Base-by-base conservation (phyloP, 225 moss, liverwort and hornwort genomes). In the Lunularia cruciata region DNA sequence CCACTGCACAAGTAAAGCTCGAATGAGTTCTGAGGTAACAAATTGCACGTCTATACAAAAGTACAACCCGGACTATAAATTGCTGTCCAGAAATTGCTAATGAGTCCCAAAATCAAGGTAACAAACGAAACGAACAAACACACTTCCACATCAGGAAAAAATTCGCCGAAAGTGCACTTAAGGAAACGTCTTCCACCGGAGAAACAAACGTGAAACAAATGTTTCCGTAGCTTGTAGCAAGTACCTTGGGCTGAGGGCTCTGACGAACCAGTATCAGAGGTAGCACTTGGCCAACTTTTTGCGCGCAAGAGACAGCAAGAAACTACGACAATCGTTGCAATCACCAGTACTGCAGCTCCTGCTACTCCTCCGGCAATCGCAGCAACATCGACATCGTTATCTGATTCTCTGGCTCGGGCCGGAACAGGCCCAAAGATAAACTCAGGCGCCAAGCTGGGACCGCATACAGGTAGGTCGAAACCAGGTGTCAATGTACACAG, bases 191-290 rank as follows among this genome's bases (percentile, higher is more conserved):
- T n/a, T n/a, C n/a, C n/a, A n/a, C n/a, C n/a, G n/a, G n/a, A n/a
- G n/a, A n/a, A n/a, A n/a, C n/a, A n/a, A n/a, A n/a, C n/a, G n/a
- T n/a, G 30, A 13, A 16, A n/a, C 11, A 15, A 20, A 7, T 8
- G 0, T 57, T n/a, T n/a, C n/a, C n/a, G n/a, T n/a, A n/a, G n/a
- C n/a, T n/a, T 28, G 28, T 2, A 56, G 12, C n/a, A 22, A 7
- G 16, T 46, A 83, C 83, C 78, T 76, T 79, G 79, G 22, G 85
- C 85, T 6, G 82, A 85, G 38, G 85, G 85, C 13, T 85, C 85
- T 32, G 85, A 85, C 12, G 81, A 82, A 18, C 79, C 82, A 11
- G 77, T 77, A 67, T 85, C 82, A 31, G 85, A 85, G 37, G 63
- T 75, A 22, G 79, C 77, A 72, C 82, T 79, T 0, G 82, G 82